A percentile compares a stretch with the other conserved stretches of the same genome.
phyloP scores from a whole-genome alignment of 2,329 filamentous ascomycete species.

The Chaetomiaceae sp. region DNA sequence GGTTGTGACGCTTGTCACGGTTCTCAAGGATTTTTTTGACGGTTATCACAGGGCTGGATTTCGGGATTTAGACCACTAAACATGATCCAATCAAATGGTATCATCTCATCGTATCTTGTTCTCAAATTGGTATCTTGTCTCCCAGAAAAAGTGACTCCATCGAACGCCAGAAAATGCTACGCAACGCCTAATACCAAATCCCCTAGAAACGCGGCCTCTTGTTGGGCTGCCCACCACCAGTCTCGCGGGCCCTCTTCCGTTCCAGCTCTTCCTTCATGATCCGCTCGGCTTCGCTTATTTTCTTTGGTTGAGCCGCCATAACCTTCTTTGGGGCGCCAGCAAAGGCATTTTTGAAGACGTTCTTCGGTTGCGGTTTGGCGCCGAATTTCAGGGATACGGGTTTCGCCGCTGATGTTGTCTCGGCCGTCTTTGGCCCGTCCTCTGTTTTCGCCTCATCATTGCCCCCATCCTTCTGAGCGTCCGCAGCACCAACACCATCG shows the following conservation, averaged over 20 bases:
- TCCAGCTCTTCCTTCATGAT: slow-evolving; percentile 87
- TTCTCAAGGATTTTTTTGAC: too few species aligned
- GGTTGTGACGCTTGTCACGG: too few species aligned
- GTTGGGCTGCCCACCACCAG: slow-evolving; percentile 40
- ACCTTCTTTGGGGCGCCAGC: slow-evolving; percentile 57
- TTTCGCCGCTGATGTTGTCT: slow-evolving; percentile 27
- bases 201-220: slow-evolving; percentile 50
- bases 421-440: slow-evolving; percentile 12
- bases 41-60: slow-evolving; percentile 4
- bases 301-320: slow-evolving; percentile 62
- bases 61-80: not conserved
- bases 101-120: slow-evolving; percentile 5
- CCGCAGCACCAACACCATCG: not conserved
- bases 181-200: not conserved
- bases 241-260: slow-evolving; percentile 55
- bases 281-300: slow-evolving; percentile 80
- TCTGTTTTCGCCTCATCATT: slow-evolving; percentile 15
- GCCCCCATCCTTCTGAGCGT: not conserved
- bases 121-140: slow-evolving; percentile 12
- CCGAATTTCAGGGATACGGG: slow-evolving; percentile 61
- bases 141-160: not conserved
- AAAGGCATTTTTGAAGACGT: slow-evolving; percentile 78
- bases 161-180: slow-evolving; percentile 13
- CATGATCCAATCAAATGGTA: slow-evolving; percentile 3
- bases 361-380: slow-evolving; percentile 62